These are phyloP conservation scores for Arxiozyma bovina DNA, from an alignment of 1,139 yeast genomes.

Conservation along the genomic window DNA sequence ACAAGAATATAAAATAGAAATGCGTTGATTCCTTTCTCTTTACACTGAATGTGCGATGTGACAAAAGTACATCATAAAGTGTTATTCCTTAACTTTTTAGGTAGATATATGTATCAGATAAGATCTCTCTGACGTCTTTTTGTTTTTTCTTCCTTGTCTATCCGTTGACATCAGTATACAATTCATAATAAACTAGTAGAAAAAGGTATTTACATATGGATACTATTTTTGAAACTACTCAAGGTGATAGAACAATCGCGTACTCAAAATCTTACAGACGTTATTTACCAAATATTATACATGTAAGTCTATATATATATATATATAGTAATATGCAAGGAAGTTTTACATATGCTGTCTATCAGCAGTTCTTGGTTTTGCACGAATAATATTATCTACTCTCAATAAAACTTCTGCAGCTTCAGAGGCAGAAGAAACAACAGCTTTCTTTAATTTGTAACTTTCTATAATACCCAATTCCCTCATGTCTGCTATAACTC, in stretches of 20 bases:
- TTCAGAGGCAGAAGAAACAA: conserved; percentile 92
- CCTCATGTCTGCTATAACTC: conserved; percentile 86
- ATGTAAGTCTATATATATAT: neutral
- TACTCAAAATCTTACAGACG: neutral
- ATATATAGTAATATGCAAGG: neutral
- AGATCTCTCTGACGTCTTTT: too few species aligned
- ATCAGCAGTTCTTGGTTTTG: conserved; percentile 95
- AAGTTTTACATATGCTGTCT: conserved; percentile 37
- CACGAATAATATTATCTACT: conserved; percentile 92
- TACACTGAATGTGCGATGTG: too few species aligned
- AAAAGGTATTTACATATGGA: neutral
- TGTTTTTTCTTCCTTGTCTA: too few species aligned
- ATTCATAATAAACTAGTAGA: neutral
- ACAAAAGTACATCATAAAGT: too few species aligned
- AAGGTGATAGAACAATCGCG: neutral
- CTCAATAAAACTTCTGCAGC: conserved; percentile 93
- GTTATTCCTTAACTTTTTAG: too few species aligned
- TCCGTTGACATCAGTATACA: too few species aligned
- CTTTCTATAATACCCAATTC: conserved; percentile 89
- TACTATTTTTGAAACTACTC: neutral
- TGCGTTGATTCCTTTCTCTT: too few species aligned
- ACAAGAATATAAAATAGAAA: too few species aligned
- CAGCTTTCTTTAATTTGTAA: conserved; percentile 84
- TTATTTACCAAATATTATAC: neutral
- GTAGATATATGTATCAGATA: too few species aligned